Evolutionary conservation across 192 early-diverging fungal species (phyloP).

Genomic region (Linnemannia exigua): DNA sequence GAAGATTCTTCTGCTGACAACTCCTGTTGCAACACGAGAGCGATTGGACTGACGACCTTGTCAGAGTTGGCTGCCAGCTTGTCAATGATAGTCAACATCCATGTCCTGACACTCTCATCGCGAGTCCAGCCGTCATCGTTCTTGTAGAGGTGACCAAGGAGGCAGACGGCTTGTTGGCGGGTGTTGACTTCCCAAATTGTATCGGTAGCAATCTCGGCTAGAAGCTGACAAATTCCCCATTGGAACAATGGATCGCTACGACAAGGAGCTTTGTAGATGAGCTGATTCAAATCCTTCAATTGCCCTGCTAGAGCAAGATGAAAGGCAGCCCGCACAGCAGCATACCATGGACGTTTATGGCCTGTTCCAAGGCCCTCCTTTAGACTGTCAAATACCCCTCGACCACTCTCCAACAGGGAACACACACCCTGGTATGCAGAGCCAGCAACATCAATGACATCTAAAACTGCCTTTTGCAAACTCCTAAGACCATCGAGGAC

Average conservation of each 20-base stretch:
- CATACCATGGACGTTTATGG: constrained; percentile 3
- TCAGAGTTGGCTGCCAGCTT: constrained; percentile 3
- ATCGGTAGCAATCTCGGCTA: constrained; percentile 9
- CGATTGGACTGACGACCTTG: background rate
- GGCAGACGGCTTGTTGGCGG: background rate
- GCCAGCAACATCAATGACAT: background rate
- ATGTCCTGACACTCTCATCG: background rate
- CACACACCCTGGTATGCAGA: no score
- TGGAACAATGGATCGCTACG: background rate
- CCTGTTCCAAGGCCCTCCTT: background rate
- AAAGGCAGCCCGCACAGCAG: background rate
- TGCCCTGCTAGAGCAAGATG: background rate
- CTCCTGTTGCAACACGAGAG: background rate
- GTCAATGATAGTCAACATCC: constrained; percentile 9
- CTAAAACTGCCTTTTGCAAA: background rate
- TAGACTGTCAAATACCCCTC: background rate
- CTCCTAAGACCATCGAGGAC: background rate
- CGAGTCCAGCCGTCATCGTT: background rate
- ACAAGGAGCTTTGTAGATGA: background rate
- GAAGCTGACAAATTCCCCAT: constrained; percentile 4
- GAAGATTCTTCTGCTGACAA: no score
- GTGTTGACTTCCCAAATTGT: background rate
- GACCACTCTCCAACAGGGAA: background rate
- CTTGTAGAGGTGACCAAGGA: constrained; percentile 11
- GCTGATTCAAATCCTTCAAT: background rate